Base-by-base conservation (phyloP, 371 early-diverging fungal genomes). In the Lichtheimia corymbifera region DNA sequence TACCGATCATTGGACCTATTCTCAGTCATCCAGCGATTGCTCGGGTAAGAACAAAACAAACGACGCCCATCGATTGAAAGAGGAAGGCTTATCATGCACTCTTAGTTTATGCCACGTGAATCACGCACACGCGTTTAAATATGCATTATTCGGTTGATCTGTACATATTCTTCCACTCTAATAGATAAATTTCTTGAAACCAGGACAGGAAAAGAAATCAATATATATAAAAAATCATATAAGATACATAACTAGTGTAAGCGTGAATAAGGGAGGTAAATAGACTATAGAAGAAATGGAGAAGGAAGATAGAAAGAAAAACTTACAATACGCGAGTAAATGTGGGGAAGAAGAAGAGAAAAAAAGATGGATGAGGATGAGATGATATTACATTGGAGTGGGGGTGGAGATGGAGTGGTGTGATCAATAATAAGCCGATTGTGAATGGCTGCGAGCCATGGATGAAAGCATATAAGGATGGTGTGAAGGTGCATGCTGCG, bases 1-100 rank as follows among this genome's bases (percentile, higher is more conserved):
- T 97, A 55, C 98, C 98, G 5, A 56, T 97, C 22, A 92, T 97
- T 66, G 98, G 98, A 13, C 86, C 86, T 18, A 58, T 97, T 22
- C 70, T 97, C 45, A 88, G 83, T 57, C 79, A 93, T 51, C 97
- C 98, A 17, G 90, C 83, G 15, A 82, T 97, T 50, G 66, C 92
- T 17, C 85, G 88, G 65, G 91, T 91, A 82, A 73, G 68, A 30
- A n/a, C 4, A 20, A 13, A 11, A 13, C 1, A 6, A 25, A 22
- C 24, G 5, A 13, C 4, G 11, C 1, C 24, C 4, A 3, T 50
- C 4, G 7, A 24, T 12, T 43, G 25, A 47, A 14, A 4, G 3
- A 17, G 5, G 4, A 11, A 24, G 13, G 24, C n/a, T 25, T 13
- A 25, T 24, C 4, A 1, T 25, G 14, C 9, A 54, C 12, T 12